phyloP scores from a whole-genome alignment of 495 filamentous ascomycete species.

The Amniculicola lignicola region DNA sequence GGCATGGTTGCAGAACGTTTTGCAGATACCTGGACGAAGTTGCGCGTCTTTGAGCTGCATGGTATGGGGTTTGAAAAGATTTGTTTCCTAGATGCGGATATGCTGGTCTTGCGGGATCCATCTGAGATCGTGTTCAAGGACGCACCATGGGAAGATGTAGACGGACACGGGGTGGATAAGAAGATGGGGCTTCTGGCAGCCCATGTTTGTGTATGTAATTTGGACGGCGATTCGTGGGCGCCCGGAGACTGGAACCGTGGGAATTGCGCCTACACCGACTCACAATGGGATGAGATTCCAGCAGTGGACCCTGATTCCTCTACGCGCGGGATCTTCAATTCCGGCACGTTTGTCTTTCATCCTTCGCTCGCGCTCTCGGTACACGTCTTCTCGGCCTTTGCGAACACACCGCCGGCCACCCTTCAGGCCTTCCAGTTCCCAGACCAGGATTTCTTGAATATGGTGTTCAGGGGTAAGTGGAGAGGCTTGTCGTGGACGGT shows the following conservation, averaged over 20 bases:
- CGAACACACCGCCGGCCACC: slow-evolving; percentile 32
- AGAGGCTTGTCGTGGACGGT: slow-evolving; percentile 48
- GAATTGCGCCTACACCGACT: slow-evolving; percentile 52
- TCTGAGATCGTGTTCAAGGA: slow-evolving; percentile 47
- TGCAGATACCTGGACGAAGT: slow-evolving; percentile 56
- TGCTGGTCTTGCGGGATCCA: slow-evolving; percentile 44
- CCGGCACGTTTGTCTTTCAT: slow-evolving; percentile 43
- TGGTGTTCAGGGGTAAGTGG: slow-evolving; percentile 49
- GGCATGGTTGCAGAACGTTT: slow-evolving; percentile 48
- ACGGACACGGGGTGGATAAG: background rate
- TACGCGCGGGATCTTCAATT: slow-evolving; percentile 45
- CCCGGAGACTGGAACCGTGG: slow-evolving; percentile 46
- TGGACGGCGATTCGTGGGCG: slow-evolving; percentile 49
- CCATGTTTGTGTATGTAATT: slow-evolving; percentile 54
- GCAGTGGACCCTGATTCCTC: slow-evolving; percentile 13
- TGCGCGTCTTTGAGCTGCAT: slow-evolving; percentile 50
- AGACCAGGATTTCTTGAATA: slow-evolving; percentile 53
- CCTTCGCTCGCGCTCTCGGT: slow-evolving; percentile 42
- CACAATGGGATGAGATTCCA: slow-evolving; percentile 34
- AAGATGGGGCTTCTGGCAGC: slow-evolving; percentile 44
- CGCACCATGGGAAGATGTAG: slow-evolving; percentile 25
- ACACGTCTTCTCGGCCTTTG: slow-evolving; percentile 43
- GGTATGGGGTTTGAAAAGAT: slow-evolving; percentile 39
- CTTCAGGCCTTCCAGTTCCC: slow-evolving; percentile 48
- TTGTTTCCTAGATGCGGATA: slow-evolving; percentile 53